Percentiles rank a stretch among this genome's conserved stretches.
Evolutionary conservation across 495 filamentous ascomycete species (phyloP).

Genomic region (Letharia lupina): DNA sequence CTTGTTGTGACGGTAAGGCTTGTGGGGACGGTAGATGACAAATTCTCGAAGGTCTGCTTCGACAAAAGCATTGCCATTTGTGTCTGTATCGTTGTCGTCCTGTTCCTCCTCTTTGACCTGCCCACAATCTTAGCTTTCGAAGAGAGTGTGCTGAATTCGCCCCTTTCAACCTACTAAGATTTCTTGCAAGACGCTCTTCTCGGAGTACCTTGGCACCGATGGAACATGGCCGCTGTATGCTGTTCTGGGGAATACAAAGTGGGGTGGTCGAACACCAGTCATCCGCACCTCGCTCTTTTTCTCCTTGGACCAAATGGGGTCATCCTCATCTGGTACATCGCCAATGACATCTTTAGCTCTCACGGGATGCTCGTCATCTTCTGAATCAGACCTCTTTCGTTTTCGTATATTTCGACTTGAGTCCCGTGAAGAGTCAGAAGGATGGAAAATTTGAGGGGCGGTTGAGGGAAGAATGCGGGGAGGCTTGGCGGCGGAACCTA

Average conservation of each 20-base stretch:
- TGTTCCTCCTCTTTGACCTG: slow-evolving; percentile 11
- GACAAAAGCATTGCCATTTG: slow-evolving; percentile 27
- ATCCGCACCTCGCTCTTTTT: slow-evolving; percentile 2
- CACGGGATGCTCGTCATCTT: not conserved
- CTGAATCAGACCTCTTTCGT: not conserved
- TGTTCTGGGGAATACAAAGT: slow-evolving; percentile 32
- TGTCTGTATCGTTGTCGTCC: not conserved
- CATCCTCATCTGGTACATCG: not conserved
- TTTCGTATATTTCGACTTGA: slow-evolving; percentile 1
- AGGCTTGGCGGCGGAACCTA: slow-evolving; percentile 7
- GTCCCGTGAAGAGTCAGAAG: not conserved
- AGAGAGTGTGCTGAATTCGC: not conserved
- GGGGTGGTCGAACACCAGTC: slow-evolving; percentile 13
- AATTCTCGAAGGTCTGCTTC: slow-evolving; percentile 46
- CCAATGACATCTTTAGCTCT: not conserved
- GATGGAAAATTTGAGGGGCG: not conserved
- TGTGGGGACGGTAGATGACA: slow-evolving; percentile 39
- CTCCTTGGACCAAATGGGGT: not conserved
- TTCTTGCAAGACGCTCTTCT: slow-evolving; percentile 26
- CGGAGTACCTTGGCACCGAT: slow-evolving; percentile 25
- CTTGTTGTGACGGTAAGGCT: slow-evolving; percentile 23
- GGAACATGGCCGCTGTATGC: slow-evolving; percentile 28
- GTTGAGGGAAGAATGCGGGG: not conserved
- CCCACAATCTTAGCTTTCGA: not conserved
- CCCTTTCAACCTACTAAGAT: slow-evolving; percentile 24